Evolutionary conservation across 306 rosid genomes (phyloP).

Genomic region (Bauhinia variegata): DNA sequence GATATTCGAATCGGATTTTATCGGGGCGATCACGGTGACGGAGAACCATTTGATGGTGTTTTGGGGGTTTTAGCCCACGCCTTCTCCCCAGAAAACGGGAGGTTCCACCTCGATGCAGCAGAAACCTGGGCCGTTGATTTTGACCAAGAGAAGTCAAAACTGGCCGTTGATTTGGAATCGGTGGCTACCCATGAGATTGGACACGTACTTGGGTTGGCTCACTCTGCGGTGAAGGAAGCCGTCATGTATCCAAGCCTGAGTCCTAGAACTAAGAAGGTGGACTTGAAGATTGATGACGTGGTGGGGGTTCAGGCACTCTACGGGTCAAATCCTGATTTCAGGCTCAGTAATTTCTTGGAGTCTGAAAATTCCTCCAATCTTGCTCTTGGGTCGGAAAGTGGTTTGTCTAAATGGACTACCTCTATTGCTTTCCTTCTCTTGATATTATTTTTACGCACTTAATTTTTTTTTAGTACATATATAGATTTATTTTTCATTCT

Average conservation of each 20-base stretch:
- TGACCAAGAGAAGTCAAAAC: slow-evolving; percentile 56
- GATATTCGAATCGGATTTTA: slow-evolving; percentile 81
- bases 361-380: slow-evolving; percentile 51
- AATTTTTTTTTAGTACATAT: neutral
- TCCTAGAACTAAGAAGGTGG: slow-evolving; percentile 75
- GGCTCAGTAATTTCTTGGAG: slow-evolving; percentile 53
- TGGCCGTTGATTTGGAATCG: slow-evolving; percentile 91
- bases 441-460: slow-evolving; percentile 27
- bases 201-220: slow-evolving; percentile 87
- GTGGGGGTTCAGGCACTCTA: slow-evolving; percentile 82
- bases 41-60: slow-evolving; percentile 88
- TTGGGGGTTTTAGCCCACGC: slow-evolving; percentile 89
- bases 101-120: slow-evolving; percentile 83
- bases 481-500: slow-evolving; percentile 30
- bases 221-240: slow-evolving; percentile 72
- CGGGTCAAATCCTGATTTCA: slow-evolving; percentile 87
- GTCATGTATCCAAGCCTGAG: slow-evolving; percentile 88
- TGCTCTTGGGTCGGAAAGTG: slow-evolving; percentile 35
- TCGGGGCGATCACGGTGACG: slow-evolving; percentile 87
- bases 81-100: slow-evolving; percentile 85
- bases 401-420: slow-evolving; percentile 36
- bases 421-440: slow-evolving; percentile 35
- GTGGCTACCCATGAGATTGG: slow-evolving; percentile 98
- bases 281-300: slow-evolving; percentile 82
- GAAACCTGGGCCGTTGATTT: slow-evolving; percentile 90